Evolutionary conservation across 1,284 basidiomycete species (phyloP).

Genomic region (Gastroboletus turbinatus): DNA sequence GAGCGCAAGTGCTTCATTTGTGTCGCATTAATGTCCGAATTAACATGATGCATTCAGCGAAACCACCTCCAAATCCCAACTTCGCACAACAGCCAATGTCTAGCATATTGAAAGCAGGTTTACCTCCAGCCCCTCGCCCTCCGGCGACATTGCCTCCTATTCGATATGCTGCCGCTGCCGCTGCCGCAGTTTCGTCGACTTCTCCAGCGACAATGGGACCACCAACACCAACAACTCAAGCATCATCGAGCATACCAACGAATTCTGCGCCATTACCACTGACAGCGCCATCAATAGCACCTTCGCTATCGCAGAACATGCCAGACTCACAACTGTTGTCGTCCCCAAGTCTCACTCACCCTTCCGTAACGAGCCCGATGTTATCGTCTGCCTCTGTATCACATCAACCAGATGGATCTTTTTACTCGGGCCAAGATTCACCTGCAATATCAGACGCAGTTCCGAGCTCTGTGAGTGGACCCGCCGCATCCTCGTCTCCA

Average conservation of each 20-base stretch:
- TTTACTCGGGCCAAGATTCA: slow-evolving; percentile 67
- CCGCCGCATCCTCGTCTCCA: slow-evolving; percentile 59
- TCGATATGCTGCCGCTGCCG: slow-evolving; percentile 89
- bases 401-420: slow-evolving; percentile 67
- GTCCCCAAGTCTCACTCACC: slow-evolving; percentile 78
- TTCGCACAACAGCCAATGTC: slow-evolving; percentile 82
- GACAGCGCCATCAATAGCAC: slow-evolving; percentile 39
- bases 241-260: slow-evolving; percentile 29
- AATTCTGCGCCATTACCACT: slow-evolving; percentile 33
- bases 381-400: slow-evolving; percentile 74
- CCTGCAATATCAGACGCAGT: slow-evolving; percentile 71
- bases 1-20: slow-evolving; percentile 44
- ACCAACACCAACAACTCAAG: slow-evolving; percentile 41
- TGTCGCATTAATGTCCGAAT: slow-evolving; percentile 10
- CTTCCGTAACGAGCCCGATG: slow-evolving; percentile 75
- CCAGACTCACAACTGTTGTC: slow-evolving; percentile 54
- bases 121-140: slow-evolving; percentile 53
- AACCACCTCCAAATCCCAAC: slow-evolving; percentile 80
- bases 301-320: slow-evolving; percentile 40
- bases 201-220: slow-evolving; percentile 25
- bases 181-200: slow-evolving; percentile 67
- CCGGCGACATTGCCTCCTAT: slow-evolving; percentile 75
- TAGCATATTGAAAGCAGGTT: slow-evolving; percentile 70
- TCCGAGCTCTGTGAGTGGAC: slow-evolving; percentile 51
- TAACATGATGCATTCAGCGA: slow-evolving; percentile 44